A percentile compares a stretch with the other conserved stretches of the same genome.
Conservation (phyloP, 192 early-diverging fungal genomes). For the Podila minutissima region DNA sequence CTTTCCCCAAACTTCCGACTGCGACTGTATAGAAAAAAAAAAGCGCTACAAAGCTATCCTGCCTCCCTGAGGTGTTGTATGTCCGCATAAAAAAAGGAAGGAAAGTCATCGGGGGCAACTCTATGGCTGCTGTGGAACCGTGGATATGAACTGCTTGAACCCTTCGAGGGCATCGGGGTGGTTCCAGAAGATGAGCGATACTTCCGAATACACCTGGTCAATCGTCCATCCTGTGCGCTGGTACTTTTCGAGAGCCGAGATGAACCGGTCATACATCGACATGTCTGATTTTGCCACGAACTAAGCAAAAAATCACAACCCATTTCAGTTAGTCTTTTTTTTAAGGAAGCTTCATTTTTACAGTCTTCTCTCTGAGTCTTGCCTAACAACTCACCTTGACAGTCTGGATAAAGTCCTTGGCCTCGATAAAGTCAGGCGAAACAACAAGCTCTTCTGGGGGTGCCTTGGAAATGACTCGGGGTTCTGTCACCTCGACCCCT, state of each 20-base stretch:
- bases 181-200: constrained; percentile 52
- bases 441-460: constrained; percentile 48
- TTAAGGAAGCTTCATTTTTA: too few relatives aligned
- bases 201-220: constrained; percentile 52
- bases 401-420: constrained; percentile 49
- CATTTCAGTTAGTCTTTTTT: not conserved
- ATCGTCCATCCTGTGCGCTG: constrained; percentile 47
- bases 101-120: not conserved
- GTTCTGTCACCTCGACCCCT: constrained; percentile 31
- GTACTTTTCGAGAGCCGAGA: constrained; percentile 47
- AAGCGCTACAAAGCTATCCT: too few relatives aligned
- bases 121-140: constrained; percentile 23
- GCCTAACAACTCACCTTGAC: constrained; percentile 27
- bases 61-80: too few relatives aligned
- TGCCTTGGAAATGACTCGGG: constrained; percentile 38
- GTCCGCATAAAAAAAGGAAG: too few relatives aligned
- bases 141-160: constrained; percentile 43
- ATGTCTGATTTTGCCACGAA: constrained; percentile 37
- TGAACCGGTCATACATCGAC: constrained; percentile 51
- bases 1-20: not conserved
- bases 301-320: not conserved
- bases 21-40: too few relatives aligned
- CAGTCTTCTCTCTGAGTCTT: too few relatives aligned
- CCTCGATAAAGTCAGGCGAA: constrained; percentile 49
- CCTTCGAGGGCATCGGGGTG: constrained; percentile 42